A percentile compares a stretch with the other conserved stretches of the same genome.
Evolutionary conservation across 2,329 filamentous ascomycete species (phyloP).

Genomic region (Nemania diffusa): DNA sequence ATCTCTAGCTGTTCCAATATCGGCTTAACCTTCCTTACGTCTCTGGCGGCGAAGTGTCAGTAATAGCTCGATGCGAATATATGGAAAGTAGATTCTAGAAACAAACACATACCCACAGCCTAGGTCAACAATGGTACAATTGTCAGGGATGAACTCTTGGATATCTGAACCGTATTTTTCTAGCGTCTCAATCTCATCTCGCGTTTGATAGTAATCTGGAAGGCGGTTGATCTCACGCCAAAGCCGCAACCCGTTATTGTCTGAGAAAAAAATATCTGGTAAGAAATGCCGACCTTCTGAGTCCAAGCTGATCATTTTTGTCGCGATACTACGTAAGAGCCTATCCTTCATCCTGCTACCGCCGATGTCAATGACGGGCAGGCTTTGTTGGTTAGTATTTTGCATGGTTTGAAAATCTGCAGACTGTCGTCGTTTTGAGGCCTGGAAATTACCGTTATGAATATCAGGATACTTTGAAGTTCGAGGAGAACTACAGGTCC

Average conservation of each 20-base stretch:
- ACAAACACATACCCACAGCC: not conserved
- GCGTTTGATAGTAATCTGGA: not conserved
- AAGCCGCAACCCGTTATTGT: not conserved
- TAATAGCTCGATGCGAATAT: not conserved
- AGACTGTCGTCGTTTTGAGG: no score
- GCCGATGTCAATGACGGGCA: no score
- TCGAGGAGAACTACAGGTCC: no score
- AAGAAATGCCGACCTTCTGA: no score
- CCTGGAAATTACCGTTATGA: no score
- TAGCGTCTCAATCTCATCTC: not conserved
- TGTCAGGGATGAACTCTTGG: not conserved
- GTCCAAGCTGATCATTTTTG: no score
- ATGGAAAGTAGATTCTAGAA: not conserved
- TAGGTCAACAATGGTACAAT: not conserved
- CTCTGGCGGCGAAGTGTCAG: not conserved
- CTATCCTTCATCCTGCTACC: no score
- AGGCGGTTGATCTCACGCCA: not conserved
- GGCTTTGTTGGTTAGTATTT: no score
- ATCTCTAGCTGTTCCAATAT: not conserved
- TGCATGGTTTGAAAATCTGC: no score
- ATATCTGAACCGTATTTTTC: not conserved
- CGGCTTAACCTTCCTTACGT: not conserved
- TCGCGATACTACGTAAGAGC: no score
- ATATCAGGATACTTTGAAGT: no score
- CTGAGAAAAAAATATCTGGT: not conserved